Evolutionary conservation across 495 filamentous ascomycete genomes (phyloP), one percentile per base, ranked within the genome.

Genomic region (Sordaria brevicollis): DNA sequence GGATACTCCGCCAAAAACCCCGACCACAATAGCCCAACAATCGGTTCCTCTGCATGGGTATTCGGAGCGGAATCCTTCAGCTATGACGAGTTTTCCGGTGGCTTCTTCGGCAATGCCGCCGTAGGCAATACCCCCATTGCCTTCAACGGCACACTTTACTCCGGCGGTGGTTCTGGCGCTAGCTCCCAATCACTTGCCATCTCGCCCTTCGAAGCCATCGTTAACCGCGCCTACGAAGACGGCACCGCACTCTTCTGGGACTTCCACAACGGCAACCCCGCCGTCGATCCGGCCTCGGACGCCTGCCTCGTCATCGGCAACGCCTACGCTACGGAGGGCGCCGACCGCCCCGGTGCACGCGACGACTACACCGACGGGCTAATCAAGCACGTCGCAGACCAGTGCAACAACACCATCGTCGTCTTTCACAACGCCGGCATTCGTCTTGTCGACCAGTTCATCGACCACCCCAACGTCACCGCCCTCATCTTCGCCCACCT

Each of bases 261-360:
- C 72, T 83, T 77, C 74, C 76, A 77, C 70, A 81, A 72, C 70
- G 71, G 73, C 21, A 74, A 76, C 29, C 81, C 83, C 0, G 10
- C 71, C 17, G 82, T 86, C 33, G 76, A 84, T 67, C 77, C 79
- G 21, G 78, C 80, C 17, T 85, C 90, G 21, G 90, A 93, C 72
- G 84, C 92, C 8, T 91, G 89, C 75, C 76, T 90, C 4, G 85
- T 92, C 0, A 86, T 92, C 62, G 84, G 86, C 69, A 92, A 90
- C 71, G 81, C 82, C 2, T 88, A 81, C 67, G 85, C 88, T 0
- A 81, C 85, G 0, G 90, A 92, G 72, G 86, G 78, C 4, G 77
- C 72, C 67, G 85, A 87, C 69, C 79, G 85, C 7, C 66, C 74
- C 0, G 77, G 76, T 1, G 34, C 81, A 1, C 76, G 74, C 31